Conservation (phyloP, 2,329 filamentous ascomycete genomes). For the Aureobasidium musti region DNA sequence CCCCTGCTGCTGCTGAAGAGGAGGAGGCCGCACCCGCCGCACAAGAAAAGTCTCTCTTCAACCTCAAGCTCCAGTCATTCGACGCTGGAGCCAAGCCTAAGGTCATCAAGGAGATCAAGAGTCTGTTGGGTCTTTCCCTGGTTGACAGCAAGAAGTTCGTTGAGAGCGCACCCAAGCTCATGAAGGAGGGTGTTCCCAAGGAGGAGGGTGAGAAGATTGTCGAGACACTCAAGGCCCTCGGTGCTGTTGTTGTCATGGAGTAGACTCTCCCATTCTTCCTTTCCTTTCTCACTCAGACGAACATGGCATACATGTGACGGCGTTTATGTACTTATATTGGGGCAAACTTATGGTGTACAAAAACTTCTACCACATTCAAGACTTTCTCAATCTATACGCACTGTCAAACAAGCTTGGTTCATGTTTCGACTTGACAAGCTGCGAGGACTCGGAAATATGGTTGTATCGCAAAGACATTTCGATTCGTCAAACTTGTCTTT, state of each 20-base stretch:
- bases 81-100: conserved; percentile 91
- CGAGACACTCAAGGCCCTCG: conserved; percentile 87
- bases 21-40: conserved; percentile 85
- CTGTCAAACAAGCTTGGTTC: background rate
- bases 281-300: background rate
- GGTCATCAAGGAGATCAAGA: conserved; percentile 99
- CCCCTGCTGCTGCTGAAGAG: conserved; percentile 69
- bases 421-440: too few species aligned
- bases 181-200: conserved; percentile 99
- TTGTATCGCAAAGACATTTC: background rate
- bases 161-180: conserved; percentile 93
- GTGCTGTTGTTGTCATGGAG: conserved; percentile 88
- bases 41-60: conserved; percentile 96
- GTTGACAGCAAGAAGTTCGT: conserved; percentile 99
- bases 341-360: conserved; percentile 29
- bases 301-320: conserved; percentile 27
- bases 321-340: conserved; percentile 31
- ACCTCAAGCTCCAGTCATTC: conserved; percentile 87
- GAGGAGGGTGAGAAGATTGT: conserved; percentile 99
- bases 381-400: background rate
- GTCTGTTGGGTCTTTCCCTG: conserved; percentile 87
- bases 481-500: background rate
- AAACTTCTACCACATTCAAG: conserved; percentile 12
- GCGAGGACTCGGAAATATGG: too few species aligned
- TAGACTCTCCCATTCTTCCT: conserved; percentile 49